A percentile compares a stretch with the other conserved stretches of the same genome.
Conservation (phyloP, 768 basidiomycete genomes). For the Termitomyces sp. region DNA sequence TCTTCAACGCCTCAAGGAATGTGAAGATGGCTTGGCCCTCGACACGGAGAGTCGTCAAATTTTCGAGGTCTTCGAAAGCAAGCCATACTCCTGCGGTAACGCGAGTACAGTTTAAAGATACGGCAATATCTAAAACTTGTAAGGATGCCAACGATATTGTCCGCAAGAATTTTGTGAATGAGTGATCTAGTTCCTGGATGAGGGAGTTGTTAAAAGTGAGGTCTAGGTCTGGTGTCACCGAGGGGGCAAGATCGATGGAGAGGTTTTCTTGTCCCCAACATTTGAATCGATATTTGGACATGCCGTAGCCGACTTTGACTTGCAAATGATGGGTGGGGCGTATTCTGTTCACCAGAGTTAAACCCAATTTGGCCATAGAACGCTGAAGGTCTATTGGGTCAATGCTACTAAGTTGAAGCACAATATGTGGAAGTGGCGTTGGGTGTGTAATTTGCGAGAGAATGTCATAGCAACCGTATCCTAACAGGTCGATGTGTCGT, state of each 20-base stretch:
- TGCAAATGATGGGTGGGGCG: not conserved
- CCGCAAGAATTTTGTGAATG: not conserved
- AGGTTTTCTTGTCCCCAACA: not conserved
- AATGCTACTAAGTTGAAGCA: not conserved
- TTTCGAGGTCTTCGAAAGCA: not conserved
- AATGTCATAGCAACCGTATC: not conserved
- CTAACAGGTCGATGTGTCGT: not conserved
- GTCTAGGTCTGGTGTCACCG: not conserved
- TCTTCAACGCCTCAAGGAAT: not conserved
- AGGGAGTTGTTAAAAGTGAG: too few relatives aligned
- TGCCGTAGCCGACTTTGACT: accelerated
- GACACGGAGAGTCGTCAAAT: not conserved
- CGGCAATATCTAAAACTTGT: not conserved
- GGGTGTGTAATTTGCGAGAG: not conserved
- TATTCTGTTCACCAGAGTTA: not conserved
- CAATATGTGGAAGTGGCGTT: not conserved
- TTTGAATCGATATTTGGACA: not conserved
- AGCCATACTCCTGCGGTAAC: not conserved
- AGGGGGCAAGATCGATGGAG: not conserved
- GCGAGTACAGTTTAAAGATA: too few relatives aligned
- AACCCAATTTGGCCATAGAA: not conserved
- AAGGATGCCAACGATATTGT: not conserved
- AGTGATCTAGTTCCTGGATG: too few relatives aligned
- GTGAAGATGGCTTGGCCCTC: not conserved
- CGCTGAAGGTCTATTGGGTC: not conserved